Conservation (phyloP, 352 stramenopile species). For the Phytophthora constricta region DNA sequence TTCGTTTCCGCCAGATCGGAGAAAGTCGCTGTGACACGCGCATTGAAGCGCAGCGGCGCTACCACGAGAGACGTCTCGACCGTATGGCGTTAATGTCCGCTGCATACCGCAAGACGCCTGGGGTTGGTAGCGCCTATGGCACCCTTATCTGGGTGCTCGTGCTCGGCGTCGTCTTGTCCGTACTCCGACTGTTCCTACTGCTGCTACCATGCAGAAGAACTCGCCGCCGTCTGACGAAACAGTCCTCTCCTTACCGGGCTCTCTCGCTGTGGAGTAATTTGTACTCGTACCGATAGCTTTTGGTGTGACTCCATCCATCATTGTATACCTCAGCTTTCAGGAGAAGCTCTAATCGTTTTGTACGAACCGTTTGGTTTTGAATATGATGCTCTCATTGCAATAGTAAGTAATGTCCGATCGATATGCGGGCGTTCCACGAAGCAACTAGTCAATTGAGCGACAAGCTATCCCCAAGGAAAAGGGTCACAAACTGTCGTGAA, state of each 20-base stretch:
- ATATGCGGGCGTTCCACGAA: background rate
- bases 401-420: background rate
- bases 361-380: background rate
- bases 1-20: constrained; percentile 5
- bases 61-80: background rate
- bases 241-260: background rate
- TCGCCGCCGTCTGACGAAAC: background rate
- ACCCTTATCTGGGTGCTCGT: background rate
- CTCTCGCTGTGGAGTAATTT: background rate
- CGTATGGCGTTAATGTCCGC: background rate
- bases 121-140: background rate
- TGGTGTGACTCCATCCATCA: background rate
- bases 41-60: background rate
- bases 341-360: background rate
- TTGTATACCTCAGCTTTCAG: background rate
- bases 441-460: background rate
- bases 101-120: background rate
- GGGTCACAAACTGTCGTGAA: background rate
- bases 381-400: background rate
- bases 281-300: background rate
- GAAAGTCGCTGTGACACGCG: background rate
- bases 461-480: background rate
- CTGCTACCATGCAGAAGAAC: background rate
- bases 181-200: background rate
- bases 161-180: background rate